Conservation (phyloP, 2,329 filamentous ascomycete species). For the Biscogniauxia mediterranea region DNA sequence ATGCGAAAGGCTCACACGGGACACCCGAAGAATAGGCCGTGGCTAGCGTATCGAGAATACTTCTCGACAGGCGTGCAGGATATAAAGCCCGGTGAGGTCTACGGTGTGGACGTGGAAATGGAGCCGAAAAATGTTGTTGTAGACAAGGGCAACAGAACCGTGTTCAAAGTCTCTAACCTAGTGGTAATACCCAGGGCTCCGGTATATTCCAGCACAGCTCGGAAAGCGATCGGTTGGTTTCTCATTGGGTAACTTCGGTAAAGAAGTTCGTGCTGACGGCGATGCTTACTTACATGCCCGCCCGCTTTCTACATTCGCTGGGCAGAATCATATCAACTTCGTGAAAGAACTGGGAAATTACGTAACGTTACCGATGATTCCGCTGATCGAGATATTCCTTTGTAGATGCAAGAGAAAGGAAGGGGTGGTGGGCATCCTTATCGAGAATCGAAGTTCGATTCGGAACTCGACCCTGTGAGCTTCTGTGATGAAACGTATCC, state of each 20-base stretch:
- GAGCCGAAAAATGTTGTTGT: conserved; percentile 64
- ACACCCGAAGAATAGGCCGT: conserved; percentile 50
- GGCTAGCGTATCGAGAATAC: conserved; percentile 59
- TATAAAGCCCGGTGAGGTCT: conserved; percentile 54
- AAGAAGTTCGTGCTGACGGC: neutral
- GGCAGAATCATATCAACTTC: conserved; percentile 47
- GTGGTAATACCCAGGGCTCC: conserved; percentile 50
- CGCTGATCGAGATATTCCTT: conserved; percentile 30
- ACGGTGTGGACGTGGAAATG: conserved; percentile 60
- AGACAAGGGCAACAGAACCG: conserved; percentile 44
- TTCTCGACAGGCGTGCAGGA: conserved; percentile 52
- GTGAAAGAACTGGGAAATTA: conserved; percentile 43
- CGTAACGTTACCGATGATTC: conserved; percentile 46
- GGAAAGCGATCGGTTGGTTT: conserved; percentile 38
- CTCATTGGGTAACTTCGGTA: neutral
- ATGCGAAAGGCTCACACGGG: conserved; percentile 52
- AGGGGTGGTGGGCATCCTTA: too few species aligned
- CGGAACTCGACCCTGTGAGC: neutral
- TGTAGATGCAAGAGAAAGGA: neutral
- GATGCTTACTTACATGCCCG: conserved; percentile 25
- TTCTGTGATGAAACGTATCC: neutral
- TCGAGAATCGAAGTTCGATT: neutral
- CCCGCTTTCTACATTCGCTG: conserved; percentile 40
- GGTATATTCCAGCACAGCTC: conserved; percentile 48
- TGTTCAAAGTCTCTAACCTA: conserved; percentile 47